A percentile compares a stretch with the other conserved stretches of the same genome.
phyloP scores from a whole-genome alignment of 805 yeast genomes.

The Zygotorulaspora florentina region DNA sequence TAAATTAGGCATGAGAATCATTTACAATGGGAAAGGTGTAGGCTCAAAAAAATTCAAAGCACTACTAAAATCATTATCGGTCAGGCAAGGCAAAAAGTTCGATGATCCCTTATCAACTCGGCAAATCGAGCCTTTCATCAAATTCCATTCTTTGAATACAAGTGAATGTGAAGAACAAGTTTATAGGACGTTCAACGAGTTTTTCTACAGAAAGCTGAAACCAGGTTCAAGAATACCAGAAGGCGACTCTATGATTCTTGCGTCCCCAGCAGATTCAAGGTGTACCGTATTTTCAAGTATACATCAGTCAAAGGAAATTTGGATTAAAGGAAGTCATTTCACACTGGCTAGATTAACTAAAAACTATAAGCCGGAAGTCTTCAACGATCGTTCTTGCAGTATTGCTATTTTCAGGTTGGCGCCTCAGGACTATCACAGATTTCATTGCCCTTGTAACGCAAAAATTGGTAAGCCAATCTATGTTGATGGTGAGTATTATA shows the following conservation, averaged over 20 bases:
- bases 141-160: slow-evolving; percentile 76
- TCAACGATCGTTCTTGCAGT: slow-evolving; percentile 48
- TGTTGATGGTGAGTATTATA: slow-evolving; percentile 87
- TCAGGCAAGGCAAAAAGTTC: slow-evolving; percentile 81
- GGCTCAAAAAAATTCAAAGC: slow-evolving; percentile 55
- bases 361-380: slow-evolving; percentile 37
- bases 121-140: slow-evolving; percentile 72
- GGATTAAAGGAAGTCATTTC: slow-evolving; percentile 88
- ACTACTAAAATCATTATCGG: slow-evolving; percentile 60
- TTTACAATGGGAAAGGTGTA: slow-evolving; percentile 69
- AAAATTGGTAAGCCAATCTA: slow-evolving; percentile 56
- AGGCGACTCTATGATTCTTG: slow-evolving; percentile 48
- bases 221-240: slow-evolving; percentile 71
- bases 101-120: slow-evolving; percentile 63
- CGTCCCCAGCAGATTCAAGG: slow-evolving; percentile 86
- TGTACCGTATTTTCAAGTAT: slow-evolving; percentile 64
- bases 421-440: slow-evolving; percentile 95
- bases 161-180: slow-evolving; percentile 58
- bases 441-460: slow-evolving; percentile 86
- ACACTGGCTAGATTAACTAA: slow-evolving; percentile 52
- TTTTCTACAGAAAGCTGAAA: slow-evolving; percentile 74
- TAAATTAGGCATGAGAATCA: slow-evolving; percentile 76
- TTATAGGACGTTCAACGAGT: slow-evolving; percentile 78
- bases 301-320: slow-evolving; percentile 59
- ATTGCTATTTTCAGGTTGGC: slow-evolving; percentile 84